Percentiles rank a stretch among this genome's conserved stretches.
These are phyloP conservation scores for Phellinidium pouzarii DNA, from an alignment of 1,284 basidiomycete species.

Conservation along the genomic window DNA sequence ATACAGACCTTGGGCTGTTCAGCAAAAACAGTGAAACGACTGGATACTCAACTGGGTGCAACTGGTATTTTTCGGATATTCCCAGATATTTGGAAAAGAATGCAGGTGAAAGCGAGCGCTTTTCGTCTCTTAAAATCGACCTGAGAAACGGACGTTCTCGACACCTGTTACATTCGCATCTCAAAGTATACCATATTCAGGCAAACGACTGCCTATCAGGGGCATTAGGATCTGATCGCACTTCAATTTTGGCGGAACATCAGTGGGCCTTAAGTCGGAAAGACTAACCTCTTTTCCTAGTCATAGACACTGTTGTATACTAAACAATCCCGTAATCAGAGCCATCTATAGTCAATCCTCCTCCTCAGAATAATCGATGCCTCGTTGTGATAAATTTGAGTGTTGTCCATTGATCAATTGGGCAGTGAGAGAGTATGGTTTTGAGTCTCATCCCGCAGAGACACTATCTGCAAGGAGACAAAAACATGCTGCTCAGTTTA, in stretches of 20 bases:
- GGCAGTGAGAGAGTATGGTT: not conserved
- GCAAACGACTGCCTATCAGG: not conserved
- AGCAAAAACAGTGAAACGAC: not conserved
- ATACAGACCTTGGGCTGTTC: not conserved
- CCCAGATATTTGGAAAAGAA: not conserved
- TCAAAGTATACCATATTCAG: not conserved
- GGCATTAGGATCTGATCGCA: conserved; percentile 2
- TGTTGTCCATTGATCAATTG: not conserved
- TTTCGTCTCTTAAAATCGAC: not conserved
- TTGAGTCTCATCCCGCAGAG: not conserved
- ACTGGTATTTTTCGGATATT: not conserved
- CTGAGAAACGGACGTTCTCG: not conserved
- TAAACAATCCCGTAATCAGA: not conserved
- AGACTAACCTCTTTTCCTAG: not conserved
- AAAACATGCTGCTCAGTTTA: not conserved
- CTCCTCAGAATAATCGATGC: not conserved
- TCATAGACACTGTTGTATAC: not conserved
- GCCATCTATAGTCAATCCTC: not conserved
- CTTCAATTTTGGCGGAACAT: not conserved
- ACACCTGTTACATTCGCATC: conserved; percentile 4
- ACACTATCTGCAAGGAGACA: not conserved
- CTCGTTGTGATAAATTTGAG: not conserved
- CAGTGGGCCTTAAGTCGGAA: not conserved
- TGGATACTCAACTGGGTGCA: not conserved
- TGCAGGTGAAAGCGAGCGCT: not conserved